Evolutionary conservation across 2,329 filamentous ascomycete genomes (phyloP), one percentile per base, ranked within the genome.

Genomic region (Dothidotthia symphoricarpi): DNA sequence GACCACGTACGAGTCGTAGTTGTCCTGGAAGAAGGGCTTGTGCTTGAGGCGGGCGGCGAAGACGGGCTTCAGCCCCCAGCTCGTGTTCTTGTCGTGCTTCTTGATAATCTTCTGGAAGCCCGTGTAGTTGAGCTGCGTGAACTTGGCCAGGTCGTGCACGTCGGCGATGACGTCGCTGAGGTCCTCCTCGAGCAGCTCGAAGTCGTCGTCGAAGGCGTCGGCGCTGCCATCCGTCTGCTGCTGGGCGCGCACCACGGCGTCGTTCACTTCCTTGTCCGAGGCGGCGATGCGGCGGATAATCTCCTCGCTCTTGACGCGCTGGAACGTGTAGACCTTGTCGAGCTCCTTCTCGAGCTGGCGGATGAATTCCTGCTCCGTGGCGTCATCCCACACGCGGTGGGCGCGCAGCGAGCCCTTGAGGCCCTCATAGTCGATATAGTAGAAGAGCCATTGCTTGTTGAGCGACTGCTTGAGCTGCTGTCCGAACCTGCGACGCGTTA

Each of bases 31-130:
- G 70, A 98, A 98, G 0, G 93, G 91, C 67, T 95, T 96, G 30
- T 89, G 88, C 70, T 94, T 95, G 61, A 98, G 80, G 41, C 91
- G 83, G 28, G 90, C 85, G 41, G 94, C 91, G 68, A 98, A 98
- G n/a, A 94, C 88, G 22, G 93, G 93, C 58, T 86, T 90, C 24
- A 98, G 80, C 61, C 93, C 83, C 89, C 91, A 95, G 44, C 82
- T 78, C 0, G 93, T 98, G 75, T 86, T 77, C 88, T 98, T 98
- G 72, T 96, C 93, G 68, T 98, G 93, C 76, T 98, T 98, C 77
- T 98, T 98, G 70, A 98, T 95, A 49, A 98, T 98, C 76, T 98
- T 98, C 75, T 96, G 94, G 67, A 98, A 98, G 4, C 93, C 93
- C 0, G 91, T 97, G 65, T 98, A 98, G 71, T 98, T 98, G 63